phyloP scores from a whole-genome alignment of 176 grass and related monocot genomes.

The Eragrostis curvula region DNA sequence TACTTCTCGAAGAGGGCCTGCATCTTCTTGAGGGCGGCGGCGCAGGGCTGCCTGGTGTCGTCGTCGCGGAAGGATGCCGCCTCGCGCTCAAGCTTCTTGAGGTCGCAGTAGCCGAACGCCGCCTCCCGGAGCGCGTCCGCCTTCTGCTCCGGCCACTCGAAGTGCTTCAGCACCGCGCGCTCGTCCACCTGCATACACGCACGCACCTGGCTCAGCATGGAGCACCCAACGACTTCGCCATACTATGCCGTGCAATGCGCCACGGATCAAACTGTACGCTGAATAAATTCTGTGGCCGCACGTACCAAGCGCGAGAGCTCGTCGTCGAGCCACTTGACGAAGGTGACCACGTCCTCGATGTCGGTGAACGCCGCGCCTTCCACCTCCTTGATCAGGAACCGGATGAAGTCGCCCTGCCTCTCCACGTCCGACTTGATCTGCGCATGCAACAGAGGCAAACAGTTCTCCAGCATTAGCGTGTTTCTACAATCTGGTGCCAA shows the following conservation, averaged over 20 bases:
- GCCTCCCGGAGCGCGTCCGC: constrained; percentile 97
- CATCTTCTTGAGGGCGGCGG: constrained; percentile 88
- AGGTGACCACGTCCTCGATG: constrained; percentile 88
- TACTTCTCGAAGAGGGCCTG: constrained; percentile 95
- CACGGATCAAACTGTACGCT: not conserved
- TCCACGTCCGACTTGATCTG: constrained; percentile 96
- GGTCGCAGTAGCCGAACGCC: constrained; percentile 93
- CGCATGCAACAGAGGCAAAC: not conserved
- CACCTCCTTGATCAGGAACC: constrained; percentile 90
- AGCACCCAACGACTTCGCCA: too few relatives aligned
- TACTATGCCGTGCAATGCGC: not conserved
- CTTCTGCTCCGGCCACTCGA: constrained; percentile 97
- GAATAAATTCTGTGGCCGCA: not conserved
- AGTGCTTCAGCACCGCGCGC: constrained; percentile 98
- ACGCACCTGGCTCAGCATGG: not conserved
- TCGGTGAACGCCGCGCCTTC: constrained; percentile 60
- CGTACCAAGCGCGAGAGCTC: constrained; percentile 89
- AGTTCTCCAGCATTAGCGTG: not conserved
- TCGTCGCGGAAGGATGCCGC: constrained; percentile 65
- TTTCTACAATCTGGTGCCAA: not conserved
- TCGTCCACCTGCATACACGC: constrained; percentile 81
- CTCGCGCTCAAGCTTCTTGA: constrained; percentile 75
- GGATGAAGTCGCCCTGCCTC: constrained; percentile 87
- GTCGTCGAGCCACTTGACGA: constrained; percentile 99
- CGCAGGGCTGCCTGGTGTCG: constrained; percentile 71